Evolutionary conservation across 805 yeast species (phyloP).

Genomic region (Wickerhamomyces strasburgensis): DNA sequence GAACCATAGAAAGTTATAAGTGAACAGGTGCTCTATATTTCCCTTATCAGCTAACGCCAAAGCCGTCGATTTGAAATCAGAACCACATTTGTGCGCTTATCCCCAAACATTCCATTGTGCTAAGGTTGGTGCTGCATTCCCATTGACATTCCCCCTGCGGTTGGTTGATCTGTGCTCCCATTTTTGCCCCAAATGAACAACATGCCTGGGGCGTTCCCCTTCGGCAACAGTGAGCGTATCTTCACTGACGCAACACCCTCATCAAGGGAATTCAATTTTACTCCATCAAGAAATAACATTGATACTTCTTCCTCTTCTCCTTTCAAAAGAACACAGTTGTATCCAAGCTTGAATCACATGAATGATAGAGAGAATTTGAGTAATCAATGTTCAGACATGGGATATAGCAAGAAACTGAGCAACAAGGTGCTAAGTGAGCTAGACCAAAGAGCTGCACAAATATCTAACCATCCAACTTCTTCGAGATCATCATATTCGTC

Average conservation of each 20-base stretch:
- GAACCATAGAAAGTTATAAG: too few relatives aligned
- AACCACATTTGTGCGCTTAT: too few relatives aligned
- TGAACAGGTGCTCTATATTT: too few relatives aligned
- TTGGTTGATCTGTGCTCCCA: not conserved
- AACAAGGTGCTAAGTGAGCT: conserved; percentile 30
- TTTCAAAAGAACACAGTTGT: conserved; percentile 7
- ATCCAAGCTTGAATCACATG: conserved; percentile 20
- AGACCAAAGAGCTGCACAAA: conserved; percentile 29
- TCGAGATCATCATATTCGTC: conserved; percentile 6
- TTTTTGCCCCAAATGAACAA: conserved; percentile 1
- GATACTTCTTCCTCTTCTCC: not conserved
- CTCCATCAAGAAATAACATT: conserved; percentile 2
- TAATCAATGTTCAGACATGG: conserved; percentile 20
- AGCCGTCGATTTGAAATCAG: too few relatives aligned
- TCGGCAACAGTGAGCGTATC: conserved; percentile 1
- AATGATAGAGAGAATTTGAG: conserved; percentile 4
- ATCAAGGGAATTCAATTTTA: conserved; percentile 12
- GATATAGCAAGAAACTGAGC: conserved; percentile 31
- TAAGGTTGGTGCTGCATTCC: too few relatives aligned
- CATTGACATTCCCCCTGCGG: not conserved
- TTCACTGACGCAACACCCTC: conserved; percentile 10
- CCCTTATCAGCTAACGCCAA: too few relatives aligned
- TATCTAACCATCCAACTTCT: conserved; percentile 9
- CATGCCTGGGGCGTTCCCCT: conserved; percentile 14
- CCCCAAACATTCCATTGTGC: too few relatives aligned